Percentiles rank a stretch among this genome's conserved stretches.
phyloP scores from a whole-genome alignment of 2,329 filamentous ascomycete species.

The Alternaria gaisen region DNA sequence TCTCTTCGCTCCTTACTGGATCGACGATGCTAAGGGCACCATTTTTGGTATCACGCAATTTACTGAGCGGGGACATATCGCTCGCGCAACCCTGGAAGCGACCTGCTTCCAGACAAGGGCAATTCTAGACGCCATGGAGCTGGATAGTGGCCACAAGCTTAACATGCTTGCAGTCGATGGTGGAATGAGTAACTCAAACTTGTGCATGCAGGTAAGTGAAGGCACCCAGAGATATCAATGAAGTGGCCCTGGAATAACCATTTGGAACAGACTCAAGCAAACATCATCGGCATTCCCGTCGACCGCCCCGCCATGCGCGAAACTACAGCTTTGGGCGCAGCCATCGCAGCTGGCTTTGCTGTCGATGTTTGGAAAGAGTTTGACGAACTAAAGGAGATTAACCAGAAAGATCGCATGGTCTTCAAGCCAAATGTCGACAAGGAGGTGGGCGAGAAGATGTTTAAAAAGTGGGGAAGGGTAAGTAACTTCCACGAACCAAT shows the following conservation, averaged over 20 bases:
- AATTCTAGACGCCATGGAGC: constrained; percentile 90
- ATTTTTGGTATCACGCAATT: constrained; percentile 84
- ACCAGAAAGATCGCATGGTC: constrained; percentile 71
- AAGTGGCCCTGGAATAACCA: constrained; percentile 22
- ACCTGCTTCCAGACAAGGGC: constrained; percentile 93
- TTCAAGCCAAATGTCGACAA: constrained; percentile 73
- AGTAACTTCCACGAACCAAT: not conserved
- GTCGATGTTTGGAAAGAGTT: constrained; percentile 80
- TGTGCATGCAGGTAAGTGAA: constrained; percentile 76
- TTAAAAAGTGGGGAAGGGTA: constrained; percentile 73
- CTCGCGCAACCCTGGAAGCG: constrained; percentile 87
- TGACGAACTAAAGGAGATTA: constrained; percentile 76
- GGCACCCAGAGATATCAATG: not conserved
- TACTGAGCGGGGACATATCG: constrained; percentile 85
- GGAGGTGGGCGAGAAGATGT: constrained; percentile 68
- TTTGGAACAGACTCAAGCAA: constrained; percentile 73
- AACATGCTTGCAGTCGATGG: constrained; percentile 83
- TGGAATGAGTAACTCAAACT: constrained; percentile 86
- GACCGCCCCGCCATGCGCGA: constrained; percentile 88
- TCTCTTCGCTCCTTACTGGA: constrained; percentile 93
- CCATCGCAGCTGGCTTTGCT: constrained; percentile 88
- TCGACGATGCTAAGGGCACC: constrained; percentile 89
- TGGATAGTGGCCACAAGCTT: constrained; percentile 80
- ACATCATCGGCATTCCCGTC: constrained; percentile 84
- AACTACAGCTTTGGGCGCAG: constrained; percentile 86